Percentiles rank a stretch among this genome's conserved stretches.
Conservation (phyloP, 2,329 filamentous ascomycete genomes). For the Epichloe typhina region DNA sequence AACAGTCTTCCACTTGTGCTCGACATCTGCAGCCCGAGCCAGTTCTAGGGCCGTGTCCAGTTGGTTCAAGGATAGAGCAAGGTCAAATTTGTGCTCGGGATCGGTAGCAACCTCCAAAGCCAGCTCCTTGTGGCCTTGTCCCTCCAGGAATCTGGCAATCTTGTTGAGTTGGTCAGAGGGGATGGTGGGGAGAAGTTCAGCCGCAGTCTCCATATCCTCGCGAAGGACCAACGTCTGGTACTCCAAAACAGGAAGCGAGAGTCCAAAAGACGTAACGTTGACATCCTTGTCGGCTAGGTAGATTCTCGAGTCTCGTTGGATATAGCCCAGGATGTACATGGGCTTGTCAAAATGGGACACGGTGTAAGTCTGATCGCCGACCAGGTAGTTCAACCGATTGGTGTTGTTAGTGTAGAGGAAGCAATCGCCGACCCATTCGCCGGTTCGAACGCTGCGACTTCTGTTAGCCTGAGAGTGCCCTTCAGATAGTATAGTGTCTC, state of each 20-base stretch:
- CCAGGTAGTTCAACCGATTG: conserved; percentile 93
- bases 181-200: conserved; percentile 71
- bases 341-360: conserved; percentile 93
- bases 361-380: conserved; percentile 95
- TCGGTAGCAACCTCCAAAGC: conserved; percentile 91
- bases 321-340: conserved; percentile 91
- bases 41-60: conserved; percentile 77
- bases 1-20: conserved; percentile 98
- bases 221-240: conserved; percentile 94
- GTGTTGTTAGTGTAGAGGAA: conserved; percentile 98
- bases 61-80: conserved; percentile 71
- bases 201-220: conserved; percentile 82
- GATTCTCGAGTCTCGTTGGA: conserved; percentile 86
- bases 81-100: conserved; percentile 89
- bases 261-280: conserved; percentile 73
- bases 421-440: conserved; percentile 96
- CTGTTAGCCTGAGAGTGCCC: background rate
- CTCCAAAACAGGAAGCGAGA: conserved; percentile 86
- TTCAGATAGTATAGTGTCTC: background rate
- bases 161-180: conserved; percentile 94
- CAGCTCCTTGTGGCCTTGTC: conserved; percentile 92
- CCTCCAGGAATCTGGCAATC: conserved; percentile 92
- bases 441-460: conserved; percentile 63
- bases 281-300: conserved; percentile 96
- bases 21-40: conserved; percentile 68